These are phyloP conservation scores for Pseudopithomyces maydicus DNA, from an alignment of 2,329 filamentous ascomycete genomes.

Conservation along the genomic window DNA sequence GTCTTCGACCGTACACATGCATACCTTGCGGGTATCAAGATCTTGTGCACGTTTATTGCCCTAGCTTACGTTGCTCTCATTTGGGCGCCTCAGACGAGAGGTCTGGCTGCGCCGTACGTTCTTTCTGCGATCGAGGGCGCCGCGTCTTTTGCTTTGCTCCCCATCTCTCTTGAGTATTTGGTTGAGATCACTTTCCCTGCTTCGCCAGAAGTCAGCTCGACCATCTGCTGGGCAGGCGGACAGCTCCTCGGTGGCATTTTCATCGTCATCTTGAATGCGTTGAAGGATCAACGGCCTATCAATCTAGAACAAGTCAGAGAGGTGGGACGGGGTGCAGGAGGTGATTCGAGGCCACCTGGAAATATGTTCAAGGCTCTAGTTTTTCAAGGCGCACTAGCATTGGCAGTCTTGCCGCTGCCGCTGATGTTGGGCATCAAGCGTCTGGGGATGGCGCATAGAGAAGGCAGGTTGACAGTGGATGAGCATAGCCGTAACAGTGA, in stretches of 20 bases:
- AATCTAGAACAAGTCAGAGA: constrained; percentile 35
- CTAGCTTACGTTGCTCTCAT: constrained; percentile 77
- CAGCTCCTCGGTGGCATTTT: constrained; percentile 86
- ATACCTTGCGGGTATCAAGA: constrained; percentile 74
- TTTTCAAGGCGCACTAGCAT: constrained; percentile 75
- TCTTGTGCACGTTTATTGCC: constrained; percentile 75
- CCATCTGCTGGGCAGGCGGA: constrained; percentile 83
- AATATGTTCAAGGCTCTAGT: constrained; percentile 79
- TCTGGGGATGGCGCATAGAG: constrained; percentile 60
- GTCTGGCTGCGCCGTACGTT: constrained; percentile 71
- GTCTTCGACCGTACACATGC: constrained; percentile 84
- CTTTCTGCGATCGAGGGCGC: constrained; percentile 80
- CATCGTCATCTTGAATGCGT: constrained; percentile 78
- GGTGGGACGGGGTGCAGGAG: constrained; percentile 22
- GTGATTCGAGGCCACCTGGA: constrained; percentile 57
- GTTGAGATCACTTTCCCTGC: constrained; percentile 88
- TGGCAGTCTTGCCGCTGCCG: constrained; percentile 69
- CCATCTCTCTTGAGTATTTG: constrained; percentile 83
- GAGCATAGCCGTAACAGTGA: constrained; percentile 25
- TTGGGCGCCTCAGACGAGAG: constrained; percentile 73
- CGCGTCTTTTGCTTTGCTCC: constrained; percentile 77
- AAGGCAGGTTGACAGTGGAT: constrained; percentile 41
- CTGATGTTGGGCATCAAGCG: constrained; percentile 66
- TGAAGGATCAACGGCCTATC: constrained; percentile 54
- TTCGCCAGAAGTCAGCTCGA: constrained; percentile 81